Percentiles rank a stretch among this genome's conserved stretches.
Conservation (phyloP, 805 yeast species). For the Saccharomycopsis sp. region DNA sequence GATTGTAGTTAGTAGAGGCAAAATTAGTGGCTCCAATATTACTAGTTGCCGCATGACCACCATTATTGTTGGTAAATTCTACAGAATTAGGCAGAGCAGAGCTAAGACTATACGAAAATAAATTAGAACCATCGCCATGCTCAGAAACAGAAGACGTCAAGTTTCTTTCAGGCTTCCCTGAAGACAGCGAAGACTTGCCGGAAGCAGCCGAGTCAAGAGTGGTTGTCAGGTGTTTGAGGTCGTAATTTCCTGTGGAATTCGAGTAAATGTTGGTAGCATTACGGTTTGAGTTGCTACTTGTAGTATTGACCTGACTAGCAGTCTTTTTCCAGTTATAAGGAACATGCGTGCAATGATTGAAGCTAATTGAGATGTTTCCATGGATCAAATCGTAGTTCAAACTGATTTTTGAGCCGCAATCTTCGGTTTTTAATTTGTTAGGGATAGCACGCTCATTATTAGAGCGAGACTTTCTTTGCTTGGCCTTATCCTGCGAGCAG, state of each 20-base stretch:
- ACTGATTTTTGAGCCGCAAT: conserved; percentile 36
- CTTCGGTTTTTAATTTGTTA: conserved; percentile 36
- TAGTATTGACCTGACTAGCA: background rate
- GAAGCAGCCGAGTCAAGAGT: background rate
- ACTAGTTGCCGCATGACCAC: background rate
- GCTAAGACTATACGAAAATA: background rate
- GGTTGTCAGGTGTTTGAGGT: background rate
- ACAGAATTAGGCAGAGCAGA: background rate
- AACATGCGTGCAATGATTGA: conserved; percentile 35
- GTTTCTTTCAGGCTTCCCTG: background rate
- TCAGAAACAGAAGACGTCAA: background rate
- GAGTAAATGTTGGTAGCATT: background rate
- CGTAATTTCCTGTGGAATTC: background rate
- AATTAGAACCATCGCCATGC: background rate
- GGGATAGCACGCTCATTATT: conserved; percentile 32
- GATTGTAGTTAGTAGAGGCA: background rate
- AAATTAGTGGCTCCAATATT: no score
- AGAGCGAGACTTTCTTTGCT: conserved; percentile 38
- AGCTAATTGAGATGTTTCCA: conserved; percentile 33
- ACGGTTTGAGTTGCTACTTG: background rate
- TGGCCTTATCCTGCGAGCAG: conserved; percentile 38
- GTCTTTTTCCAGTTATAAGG: conserved; percentile 32
- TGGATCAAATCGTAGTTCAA: conserved; percentile 34
- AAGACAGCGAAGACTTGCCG: background rate
- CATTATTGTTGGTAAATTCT: background rate